phyloP scores from a whole-genome alignment of 192 early-diverging fungal species.

The Thamnidium elegans region DNA sequence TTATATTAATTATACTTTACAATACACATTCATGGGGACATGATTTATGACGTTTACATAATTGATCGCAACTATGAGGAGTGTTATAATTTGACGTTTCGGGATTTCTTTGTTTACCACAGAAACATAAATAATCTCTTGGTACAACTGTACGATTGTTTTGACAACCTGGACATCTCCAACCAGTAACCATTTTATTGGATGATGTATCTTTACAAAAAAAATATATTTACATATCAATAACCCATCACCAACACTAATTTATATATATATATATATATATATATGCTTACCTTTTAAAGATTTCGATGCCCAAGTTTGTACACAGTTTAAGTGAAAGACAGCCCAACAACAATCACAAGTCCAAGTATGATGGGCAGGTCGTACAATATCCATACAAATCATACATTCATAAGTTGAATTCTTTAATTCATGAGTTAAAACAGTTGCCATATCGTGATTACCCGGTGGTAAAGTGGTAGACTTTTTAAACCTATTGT shows the following conservation, averaged over 20 bases:
- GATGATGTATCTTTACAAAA: conserved; percentile 29
- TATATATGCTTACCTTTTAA: conserved; percentile 43
- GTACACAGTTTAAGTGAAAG: conserved; percentile 86
- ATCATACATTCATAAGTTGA: conserved; percentile 94
- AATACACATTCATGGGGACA: conserved; percentile 80
- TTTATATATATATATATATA: no score
- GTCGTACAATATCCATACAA: conserved; percentile 83
- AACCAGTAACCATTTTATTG: conserved; percentile 40
- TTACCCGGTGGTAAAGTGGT: conserved; percentile 27
- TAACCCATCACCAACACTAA: neutral
- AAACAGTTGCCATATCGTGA: conserved; percentile 59
- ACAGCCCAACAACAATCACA: conserved; percentile 87
- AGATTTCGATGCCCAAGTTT: conserved; percentile 74
- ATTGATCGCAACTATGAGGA: conserved; percentile 85
- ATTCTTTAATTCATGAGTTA: conserved; percentile 62
- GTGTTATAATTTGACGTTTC: conserved; percentile 56
- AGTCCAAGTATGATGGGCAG: conserved; percentile 74
- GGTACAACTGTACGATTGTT: conserved; percentile 63
- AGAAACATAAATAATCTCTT: conserved; percentile 81
- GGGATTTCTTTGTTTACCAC: conserved; percentile 76
- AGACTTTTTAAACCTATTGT: conserved; percentile 4
- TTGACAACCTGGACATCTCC: conserved; percentile 95
- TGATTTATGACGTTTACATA: conserved; percentile 61
- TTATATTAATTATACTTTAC: conserved; percentile 33
- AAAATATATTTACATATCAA: conserved; percentile 1